Percentiles rank a stretch among this genome's conserved stretches.
phyloP scores from a whole-genome alignment of 1,284 basidiomycete species.

The Apiotrichum veenhuisii region DNA sequence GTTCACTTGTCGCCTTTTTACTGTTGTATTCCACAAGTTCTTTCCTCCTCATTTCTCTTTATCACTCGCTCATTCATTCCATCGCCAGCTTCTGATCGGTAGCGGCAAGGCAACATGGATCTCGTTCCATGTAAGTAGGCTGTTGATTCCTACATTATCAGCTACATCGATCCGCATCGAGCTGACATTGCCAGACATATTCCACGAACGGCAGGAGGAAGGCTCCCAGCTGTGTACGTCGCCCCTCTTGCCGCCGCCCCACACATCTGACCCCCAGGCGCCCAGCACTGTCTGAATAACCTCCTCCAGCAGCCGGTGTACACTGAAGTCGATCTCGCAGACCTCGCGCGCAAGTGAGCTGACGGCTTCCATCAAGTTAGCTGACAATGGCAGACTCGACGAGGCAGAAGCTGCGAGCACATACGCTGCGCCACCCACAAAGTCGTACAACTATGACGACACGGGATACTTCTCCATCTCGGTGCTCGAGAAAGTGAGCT shows the following conservation, averaged over 20 bases:
- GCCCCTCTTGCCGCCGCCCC: neutral
- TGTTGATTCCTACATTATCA: no score
- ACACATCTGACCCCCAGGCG: slow-evolving; percentile 31
- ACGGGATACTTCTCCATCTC: slow-evolving; percentile 78
- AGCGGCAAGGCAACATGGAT: slow-evolving; percentile 7
- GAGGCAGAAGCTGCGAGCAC: slow-evolving; percentile 49
- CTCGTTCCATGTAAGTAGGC: slow-evolving; percentile 9
- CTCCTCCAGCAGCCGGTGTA: slow-evolving; percentile 56
- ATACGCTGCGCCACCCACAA: slow-evolving; percentile 37
- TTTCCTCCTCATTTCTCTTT: no score
- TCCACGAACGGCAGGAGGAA: slow-evolving; percentile 48
- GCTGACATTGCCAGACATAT: slow-evolving; percentile 34
- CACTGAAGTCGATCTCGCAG: slow-evolving; percentile 77
- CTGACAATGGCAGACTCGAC: slow-evolving; percentile 44
- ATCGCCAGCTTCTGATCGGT: neutral
- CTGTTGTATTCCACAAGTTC: no score
- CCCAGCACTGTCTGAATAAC: slow-evolving; percentile 53
- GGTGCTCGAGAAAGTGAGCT: slow-evolving; percentile 28
- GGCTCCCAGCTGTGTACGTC: slow-evolving; percentile 48
- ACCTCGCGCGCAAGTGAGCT: slow-evolving; percentile 60
- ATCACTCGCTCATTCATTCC: neutral
- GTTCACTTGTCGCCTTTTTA: no score
- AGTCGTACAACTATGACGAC: slow-evolving; percentile 82
- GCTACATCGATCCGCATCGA: no score
- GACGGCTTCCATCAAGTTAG: slow-evolving; percentile 1